phyloP scores from a whole-genome alignment of 2,329 filamentous ascomycete species.

The Beauveria bassiana region DNA sequence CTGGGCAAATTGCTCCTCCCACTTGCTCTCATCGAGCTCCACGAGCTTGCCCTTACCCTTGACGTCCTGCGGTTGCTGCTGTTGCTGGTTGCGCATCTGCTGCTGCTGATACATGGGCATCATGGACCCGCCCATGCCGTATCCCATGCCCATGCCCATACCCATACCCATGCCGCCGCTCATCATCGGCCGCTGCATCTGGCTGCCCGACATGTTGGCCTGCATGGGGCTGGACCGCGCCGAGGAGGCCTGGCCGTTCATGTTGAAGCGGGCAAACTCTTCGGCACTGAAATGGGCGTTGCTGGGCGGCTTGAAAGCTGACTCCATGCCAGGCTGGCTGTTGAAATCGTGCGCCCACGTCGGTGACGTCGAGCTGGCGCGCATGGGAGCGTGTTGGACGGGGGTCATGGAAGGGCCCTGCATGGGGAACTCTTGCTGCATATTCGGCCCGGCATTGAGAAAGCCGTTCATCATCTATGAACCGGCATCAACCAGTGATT shows the following conservation, averaged over 20 bases:
- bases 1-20: constrained; percentile 94
- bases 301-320: constrained; percentile 54
- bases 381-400: constrained; percentile 43
- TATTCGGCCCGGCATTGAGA: constrained; percentile 64
- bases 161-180: constrained; percentile 44
- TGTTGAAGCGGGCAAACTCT: constrained; percentile 83
- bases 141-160: constrained; percentile 45
- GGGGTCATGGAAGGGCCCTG: constrained; percentile 41
- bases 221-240: constrained; percentile 53
- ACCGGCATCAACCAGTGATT: constrained; percentile 16
- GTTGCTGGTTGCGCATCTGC: constrained; percentile 36
- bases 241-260: constrained; percentile 49
- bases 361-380: constrained; percentile 46
- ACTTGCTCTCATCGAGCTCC: constrained; percentile 86
- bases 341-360: constrained; percentile 47
- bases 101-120: constrained; percentile 39
- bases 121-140: constrained; percentile 39
- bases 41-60: constrained; percentile 90
- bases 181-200: constrained; percentile 53
- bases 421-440: constrained; percentile 48
- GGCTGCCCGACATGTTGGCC: constrained; percentile 38
- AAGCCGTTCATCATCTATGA: constrained; percentile 86
- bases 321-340: constrained; percentile 61
- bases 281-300: constrained; percentile 64
- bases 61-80: constrained; percentile 35